Evolutionary conservation across 163 green algal genomes (phyloP), one percentile per base, ranked within the genome.

Genomic region (Prototheca stagnorum): DNA sequence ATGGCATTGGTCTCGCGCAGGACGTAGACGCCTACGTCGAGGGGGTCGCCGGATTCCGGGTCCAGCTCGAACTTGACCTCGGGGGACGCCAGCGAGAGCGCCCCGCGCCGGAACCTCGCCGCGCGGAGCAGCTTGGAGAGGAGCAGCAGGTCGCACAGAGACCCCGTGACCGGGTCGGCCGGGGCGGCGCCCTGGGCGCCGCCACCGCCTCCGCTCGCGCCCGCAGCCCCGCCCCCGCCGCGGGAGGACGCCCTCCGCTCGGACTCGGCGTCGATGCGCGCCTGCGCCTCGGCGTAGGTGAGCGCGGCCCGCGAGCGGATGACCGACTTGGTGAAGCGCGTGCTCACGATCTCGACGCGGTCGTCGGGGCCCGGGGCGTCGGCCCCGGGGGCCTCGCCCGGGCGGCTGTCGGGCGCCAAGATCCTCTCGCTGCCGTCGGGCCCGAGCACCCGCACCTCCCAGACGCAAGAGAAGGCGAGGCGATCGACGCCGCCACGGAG

Each of bases 21-120:
- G 61, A 92, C 76, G 70, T 96, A 96, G 75, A 95, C 87, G 46
- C 76, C 82, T 7, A 96, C 81, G 27, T 95, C 85, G 47, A 87
- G 56, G 3, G 84, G 80, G 68, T 95, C 66, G 42, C 85, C 77
- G 23, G 83, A 92, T 45, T 92, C 79, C 2, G 66, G 77, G 67
- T 95, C 87, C 23, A 90, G 74, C 43, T 87, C 67, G 64, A 98
- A 96, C 61, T 90, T 91, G 31, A 98, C 88, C 61, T 98, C 89
- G 3, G 86, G 81, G 2, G 75, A 92, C 1, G 89, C 88, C 21
- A 97, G 74, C 42, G 77, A 69, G 44, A 97, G 73, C 4, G 88
- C 88, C 37, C 88, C 88, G 8, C 62, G 54, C 4, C 62, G 57
- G 1, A 51, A 39, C 5, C 70, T 69, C 40, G 53, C 41, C 21